A percentile compares a stretch with the other conserved stretches of the same genome.
phyloP scores from a whole-genome alignment of 2,329 filamentous ascomycete species.

The Cordyceps javanica region DNA sequence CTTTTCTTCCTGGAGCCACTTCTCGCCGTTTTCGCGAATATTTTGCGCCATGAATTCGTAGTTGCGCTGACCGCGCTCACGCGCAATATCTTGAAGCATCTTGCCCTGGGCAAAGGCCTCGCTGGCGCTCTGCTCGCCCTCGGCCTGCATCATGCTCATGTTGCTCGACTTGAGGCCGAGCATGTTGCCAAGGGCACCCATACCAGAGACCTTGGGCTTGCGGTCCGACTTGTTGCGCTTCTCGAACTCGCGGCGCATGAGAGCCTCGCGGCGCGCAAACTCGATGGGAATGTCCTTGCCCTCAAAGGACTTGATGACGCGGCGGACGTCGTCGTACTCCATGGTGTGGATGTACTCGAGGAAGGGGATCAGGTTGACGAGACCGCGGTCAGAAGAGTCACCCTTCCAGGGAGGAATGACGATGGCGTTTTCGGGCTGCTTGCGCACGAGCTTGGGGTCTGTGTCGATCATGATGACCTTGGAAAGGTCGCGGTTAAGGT shows the following conservation, averaged over 20 bases:
- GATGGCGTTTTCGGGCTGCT: conserved; percentile 96
- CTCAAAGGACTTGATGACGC: conserved; percentile 80
- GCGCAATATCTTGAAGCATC: conserved; percentile 92
- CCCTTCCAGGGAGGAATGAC: conserved; percentile 87
- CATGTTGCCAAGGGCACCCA: conserved; percentile 63
- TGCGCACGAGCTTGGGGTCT: conserved; percentile 70
- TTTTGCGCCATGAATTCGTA: conserved; percentile 87
- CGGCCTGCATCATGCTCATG: conserved; percentile 52
- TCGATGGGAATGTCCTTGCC: conserved; percentile 85
- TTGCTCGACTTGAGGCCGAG: conserved; percentile 71
- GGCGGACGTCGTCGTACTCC: conserved; percentile 81
- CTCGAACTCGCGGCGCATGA: conserved; percentile 78
- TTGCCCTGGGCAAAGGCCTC: conserved; percentile 87
- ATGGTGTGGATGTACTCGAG: conserved; percentile 95
- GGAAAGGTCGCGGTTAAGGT: conserved; percentile 90
- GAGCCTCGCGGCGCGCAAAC: conserved; percentile 81
- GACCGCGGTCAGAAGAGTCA: conserved; percentile 72
- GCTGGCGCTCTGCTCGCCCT: conserved; percentile 63
- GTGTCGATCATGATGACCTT: conserved; percentile 96
- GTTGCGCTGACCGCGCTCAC: conserved; percentile 83
- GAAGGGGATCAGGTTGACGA: conserved; percentile 89
- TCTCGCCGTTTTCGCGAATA: conserved; percentile 87
- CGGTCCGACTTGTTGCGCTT: conserved; percentile 61
- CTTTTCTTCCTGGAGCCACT: conserved; percentile 93
- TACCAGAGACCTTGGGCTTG: conserved; percentile 52